Percentiles rank a stretch among this genome's conserved stretches.
These are phyloP conservation scores for Prunus yedoensis DNA, from an alignment of 331 rosid species.

Conservation along the genomic window DNA sequence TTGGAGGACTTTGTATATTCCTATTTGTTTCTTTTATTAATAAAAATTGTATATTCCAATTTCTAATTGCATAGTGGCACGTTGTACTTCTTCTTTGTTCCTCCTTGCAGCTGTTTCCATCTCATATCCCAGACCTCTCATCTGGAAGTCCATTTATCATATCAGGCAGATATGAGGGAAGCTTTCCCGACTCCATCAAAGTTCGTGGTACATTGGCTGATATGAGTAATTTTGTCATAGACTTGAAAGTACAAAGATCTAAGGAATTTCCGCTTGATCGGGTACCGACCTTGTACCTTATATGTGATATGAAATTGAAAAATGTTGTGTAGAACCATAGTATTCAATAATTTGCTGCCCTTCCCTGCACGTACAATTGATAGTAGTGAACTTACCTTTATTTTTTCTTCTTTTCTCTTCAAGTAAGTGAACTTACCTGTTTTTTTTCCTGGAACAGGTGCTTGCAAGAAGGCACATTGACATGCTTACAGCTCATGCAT, in stretches of 20 bases:
- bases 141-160: slow-evolving; percentile 64
- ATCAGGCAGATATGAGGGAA: slow-evolving; percentile 87
- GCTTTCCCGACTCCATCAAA: slow-evolving; percentile 58
- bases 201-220: slow-evolving; percentile 73
- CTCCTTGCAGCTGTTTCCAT: slow-evolving; percentile 69
- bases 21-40: not conserved
- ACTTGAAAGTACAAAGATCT: slow-evolving; percentile 62
- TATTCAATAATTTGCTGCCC: not conserved
- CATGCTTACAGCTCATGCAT: slow-evolving; percentile 64
- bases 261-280: slow-evolving; percentile 73
- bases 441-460: slow-evolving; percentile 42
- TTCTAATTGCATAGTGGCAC: slow-evolving; percentile 1
- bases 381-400: not conserved
- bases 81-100: slow-evolving; percentile 1
- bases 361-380: not conserved
- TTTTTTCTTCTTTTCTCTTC: not conserved
- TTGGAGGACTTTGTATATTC: slow-evolving; percentile 4
- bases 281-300: slow-evolving; percentile 36
- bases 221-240: slow-evolving; percentile 53
- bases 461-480: slow-evolving; percentile 82
- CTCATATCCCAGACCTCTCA: slow-evolving; percentile 71
- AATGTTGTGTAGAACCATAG: not conserved
- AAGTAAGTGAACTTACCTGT: not conserved
- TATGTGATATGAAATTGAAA: not conserved
- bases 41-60: slow-evolving; percentile 1